Evolutionary conservation across 2,329 filamentous ascomycete genomes (phyloP).

Genomic region (Fonsecaea pedrosoi): DNA sequence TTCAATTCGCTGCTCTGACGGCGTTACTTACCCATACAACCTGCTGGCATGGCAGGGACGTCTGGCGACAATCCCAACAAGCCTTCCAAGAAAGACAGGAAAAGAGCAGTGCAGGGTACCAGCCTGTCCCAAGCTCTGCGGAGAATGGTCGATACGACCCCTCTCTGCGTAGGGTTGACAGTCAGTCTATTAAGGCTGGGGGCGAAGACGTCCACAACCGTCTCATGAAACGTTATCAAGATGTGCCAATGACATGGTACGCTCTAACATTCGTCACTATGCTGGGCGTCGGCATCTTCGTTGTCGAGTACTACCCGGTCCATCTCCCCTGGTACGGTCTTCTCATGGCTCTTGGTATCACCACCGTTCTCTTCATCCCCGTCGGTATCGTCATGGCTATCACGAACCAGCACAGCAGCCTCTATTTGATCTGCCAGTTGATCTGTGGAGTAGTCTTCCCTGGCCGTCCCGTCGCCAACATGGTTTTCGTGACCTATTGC

Average conservation of each 20-base stretch:
- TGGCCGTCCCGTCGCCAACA: constrained; percentile 84
- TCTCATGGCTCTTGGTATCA: constrained; percentile 77
- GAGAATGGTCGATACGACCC: constrained; percentile 16
- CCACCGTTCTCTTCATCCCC: constrained; percentile 82
- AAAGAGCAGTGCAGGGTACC: constrained; percentile 60
- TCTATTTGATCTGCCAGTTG: constrained; percentile 85
- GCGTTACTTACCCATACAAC: constrained; percentile 80
- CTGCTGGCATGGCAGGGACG: constrained; percentile 85
- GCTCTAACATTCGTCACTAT: constrained; percentile 75
- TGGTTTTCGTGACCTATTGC: constrained; percentile 91
- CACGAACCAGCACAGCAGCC: constrained; percentile 85
- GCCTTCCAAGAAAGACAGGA: constrained; percentile 69
- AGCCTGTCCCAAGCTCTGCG: constrained; percentile 54
- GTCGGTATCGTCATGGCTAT: constrained; percentile 94
- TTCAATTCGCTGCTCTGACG: constrained; percentile 83
- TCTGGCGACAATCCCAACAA: constrained; percentile 75
- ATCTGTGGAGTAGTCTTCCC: constrained; percentile 83
- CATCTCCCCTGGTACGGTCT: constrained; percentile 88
- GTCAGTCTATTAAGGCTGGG: constrained; percentile 40
- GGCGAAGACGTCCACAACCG: constrained; percentile 84
- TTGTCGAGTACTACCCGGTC: constrained; percentile 83
- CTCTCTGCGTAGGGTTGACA: constrained; percentile 23
- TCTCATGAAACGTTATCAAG: constrained; percentile 80
- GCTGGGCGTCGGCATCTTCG: constrained; percentile 79
- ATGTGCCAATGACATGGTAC: constrained; percentile 84